phyloP scores from a whole-genome alignment of 441 rosid genomes.

The Pelargonium exstipulatum region DNA sequence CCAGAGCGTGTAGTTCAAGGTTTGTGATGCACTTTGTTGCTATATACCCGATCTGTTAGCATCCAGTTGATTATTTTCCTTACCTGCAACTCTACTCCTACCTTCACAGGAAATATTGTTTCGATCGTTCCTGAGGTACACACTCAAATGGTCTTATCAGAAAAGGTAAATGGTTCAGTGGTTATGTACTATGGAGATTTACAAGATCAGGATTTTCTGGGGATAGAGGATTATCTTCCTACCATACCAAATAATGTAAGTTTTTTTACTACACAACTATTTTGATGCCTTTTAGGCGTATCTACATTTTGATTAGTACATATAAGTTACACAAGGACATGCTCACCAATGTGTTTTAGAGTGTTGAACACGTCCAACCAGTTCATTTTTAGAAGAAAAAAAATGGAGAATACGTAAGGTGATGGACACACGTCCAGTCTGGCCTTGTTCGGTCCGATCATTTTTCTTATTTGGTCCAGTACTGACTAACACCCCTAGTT shows the following conservation, averaged over 20 bases:
- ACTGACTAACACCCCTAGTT: background rate
- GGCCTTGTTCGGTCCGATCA: no score
- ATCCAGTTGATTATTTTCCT: conserved; percentile 17
- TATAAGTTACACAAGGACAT: no score
- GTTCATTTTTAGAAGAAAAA: no score
- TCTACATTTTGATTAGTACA: no score
- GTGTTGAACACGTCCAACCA: no score
- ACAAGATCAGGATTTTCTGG: conserved; percentile 64
- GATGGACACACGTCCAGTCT: no score
- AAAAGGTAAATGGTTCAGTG: conserved; percentile 78
- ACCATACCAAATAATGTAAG: conserved; percentile 82
- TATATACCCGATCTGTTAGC: conserved; percentile 19
- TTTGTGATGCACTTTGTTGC: conserved; percentile 24
- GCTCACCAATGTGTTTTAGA: no score
- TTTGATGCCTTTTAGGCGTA: background rate
- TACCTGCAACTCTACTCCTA: conserved; percentile 12
- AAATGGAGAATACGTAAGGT: no score
- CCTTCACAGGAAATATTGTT: conserved; percentile 42
- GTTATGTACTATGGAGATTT: conserved; percentile 77
- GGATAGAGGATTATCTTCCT: conserved; percentile 69
- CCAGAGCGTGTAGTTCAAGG: conserved; percentile 64
- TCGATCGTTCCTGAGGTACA: conserved; percentile 37
- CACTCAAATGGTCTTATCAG: conserved; percentile 64
- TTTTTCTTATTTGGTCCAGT: no score
- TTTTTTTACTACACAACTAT: conserved; percentile 14